A percentile compares a stretch with the other conserved stretches of the same genome.
Evolutionary conservation across 352 stramenopile species (phyloP).

Genomic region (Phytophthora colocasiae): DNA sequence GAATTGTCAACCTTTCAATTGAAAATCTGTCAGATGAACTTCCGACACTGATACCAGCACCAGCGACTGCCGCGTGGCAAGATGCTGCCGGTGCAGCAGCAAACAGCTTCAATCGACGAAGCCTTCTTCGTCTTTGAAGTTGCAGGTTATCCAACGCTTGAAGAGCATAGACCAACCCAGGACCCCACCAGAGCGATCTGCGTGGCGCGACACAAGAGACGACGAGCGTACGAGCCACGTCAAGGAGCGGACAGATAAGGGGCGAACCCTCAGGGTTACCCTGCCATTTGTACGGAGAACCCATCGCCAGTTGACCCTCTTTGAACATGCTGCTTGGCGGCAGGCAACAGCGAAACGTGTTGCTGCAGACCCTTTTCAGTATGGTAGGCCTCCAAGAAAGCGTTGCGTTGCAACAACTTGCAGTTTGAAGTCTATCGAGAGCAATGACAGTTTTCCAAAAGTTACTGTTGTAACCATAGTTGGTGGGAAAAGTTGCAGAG

Average conservation of each 20-base stretch:
- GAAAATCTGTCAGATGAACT: neutral
- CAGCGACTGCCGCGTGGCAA: conserved; percentile 10
- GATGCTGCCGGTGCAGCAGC: conserved; percentile 4
- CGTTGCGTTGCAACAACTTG: conserved; percentile 6
- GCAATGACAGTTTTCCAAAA: too few relatives aligned
- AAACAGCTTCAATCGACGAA: conserved; percentile 4
- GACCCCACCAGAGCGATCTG: conserved; percentile 6
- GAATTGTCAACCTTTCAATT: conserved; percentile 7
- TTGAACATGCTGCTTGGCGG: conserved; percentile 8
- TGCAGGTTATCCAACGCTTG: conserved; percentile 12
- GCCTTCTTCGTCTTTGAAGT: conserved; percentile 15
- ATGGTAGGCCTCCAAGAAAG: neutral
- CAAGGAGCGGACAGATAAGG: conserved; percentile 25
- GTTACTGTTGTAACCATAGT: too few relatives aligned
- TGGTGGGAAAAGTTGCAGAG: neutral
- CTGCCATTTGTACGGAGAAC: conserved; percentile 13
- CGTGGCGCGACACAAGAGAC: conserved; percentile 10
- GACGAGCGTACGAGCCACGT: conserved; percentile 19
- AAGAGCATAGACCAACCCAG: conserved; percentile 8
- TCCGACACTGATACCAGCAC: neutral
- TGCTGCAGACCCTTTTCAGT: conserved; percentile 18
- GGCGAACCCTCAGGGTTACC: neutral
- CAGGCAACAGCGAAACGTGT: conserved; percentile 23
- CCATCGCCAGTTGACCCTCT: conserved; percentile 11
- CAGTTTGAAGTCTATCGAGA: conserved; percentile 4